Evolutionary conservation across 75 land plant genomes (phyloP), one percentile per base, ranked within the genome.

Genomic region (Picea sitchensis): DNA sequence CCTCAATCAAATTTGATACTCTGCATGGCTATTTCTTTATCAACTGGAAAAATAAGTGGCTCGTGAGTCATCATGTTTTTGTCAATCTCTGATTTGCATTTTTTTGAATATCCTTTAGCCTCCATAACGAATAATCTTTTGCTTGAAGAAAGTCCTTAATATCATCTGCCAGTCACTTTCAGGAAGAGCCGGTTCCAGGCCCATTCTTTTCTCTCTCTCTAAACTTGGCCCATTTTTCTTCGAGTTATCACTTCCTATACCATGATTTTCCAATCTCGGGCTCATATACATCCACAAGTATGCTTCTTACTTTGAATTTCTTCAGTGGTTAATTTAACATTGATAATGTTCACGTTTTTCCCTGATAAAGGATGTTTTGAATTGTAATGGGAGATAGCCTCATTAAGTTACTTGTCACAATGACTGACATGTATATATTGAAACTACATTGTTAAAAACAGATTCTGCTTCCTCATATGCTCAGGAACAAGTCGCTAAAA

Each of bases 261-360:
- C n/a, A n/a, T n/a, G n/a, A n/a, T n/a, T n/a, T 68, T 67, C 83
- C 79, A 89, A 77, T 60, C 88, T 91, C 31, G 98, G 95, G 57
- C 85, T 93, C 90, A 95, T 89, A 82, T 90, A 90, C 83, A 91
- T 95, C 98, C 98, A 95, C 69, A 85, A 84, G 83, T 89, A 95
- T 79, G 93, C 98, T 73, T 91, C 95, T 82, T 95, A 95, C 74
- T 95, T 95, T 78, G 83, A 83, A 79, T 87, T 38, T 47, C 34
- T 69, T 14, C 73, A 36, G 21, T 20, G n/a, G 38, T 69, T 5
- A 69, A 18, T 69, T 18, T 69, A n/a, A 69, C 72, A 69, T 4
- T 41, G 38, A 36, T 34, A 69, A 69, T 20, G n/a, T 69, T 20
- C 38, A 7, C 17, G 36, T 65, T 69, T 69, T n/a, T 69, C 47